Percentiles rank a stretch among this genome's conserved stretches.
Conservation (phyloP, 495 filamentous ascomycete genomes). For the Penicillium desertorum region DNA sequence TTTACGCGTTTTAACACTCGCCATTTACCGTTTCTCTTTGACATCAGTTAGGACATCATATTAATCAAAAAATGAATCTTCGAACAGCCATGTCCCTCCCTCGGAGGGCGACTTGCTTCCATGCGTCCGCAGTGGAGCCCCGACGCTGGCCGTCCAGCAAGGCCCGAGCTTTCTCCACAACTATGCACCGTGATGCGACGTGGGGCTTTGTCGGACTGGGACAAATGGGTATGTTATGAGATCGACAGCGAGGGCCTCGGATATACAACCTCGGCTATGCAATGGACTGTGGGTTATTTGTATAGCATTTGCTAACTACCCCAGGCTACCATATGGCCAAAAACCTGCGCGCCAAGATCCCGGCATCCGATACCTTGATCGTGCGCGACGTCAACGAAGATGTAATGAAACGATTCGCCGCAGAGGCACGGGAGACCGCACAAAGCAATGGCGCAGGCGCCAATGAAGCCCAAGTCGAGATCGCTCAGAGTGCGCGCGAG, state of each 20-base stretch:
- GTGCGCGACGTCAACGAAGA: slow-evolving; percentile 73
- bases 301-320: slow-evolving; percentile 7
- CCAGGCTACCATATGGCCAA: slow-evolving; percentile 83
- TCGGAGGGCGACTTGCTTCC: slow-evolving; percentile 22
- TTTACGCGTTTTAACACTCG: not conserved
- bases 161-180: slow-evolving; percentile 55
- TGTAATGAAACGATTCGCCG: slow-evolving; percentile 56
- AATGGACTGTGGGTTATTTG: not conserved
- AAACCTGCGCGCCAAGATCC: slow-evolving; percentile 76
- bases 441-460: slow-evolving; percentile 24
- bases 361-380: slow-evolving; percentile 63
- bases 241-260: slow-evolving; percentile 1
- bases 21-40: not conserved
- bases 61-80: slow-evolving; percentile 19
- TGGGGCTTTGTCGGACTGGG: slow-evolving; percentile 87
- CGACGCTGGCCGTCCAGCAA: slow-evolving; percentile 23
- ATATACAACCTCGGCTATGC: slow-evolving; percentile 1
- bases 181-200: slow-evolving; percentile 54
- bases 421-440: slow-evolving; percentile 53
- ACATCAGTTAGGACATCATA: not conserved
- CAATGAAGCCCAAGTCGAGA: slow-evolving; percentile 51
- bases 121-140: slow-evolving; percentile 11
- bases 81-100: slow-evolving; percentile 18
- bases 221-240: slow-evolving; percentile 69
- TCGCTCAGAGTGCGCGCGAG: slow-evolving; percentile 58